These are phyloP conservation scores for Pichia eremophila DNA, from an alignment of 805 yeast genomes.

Conservation along the genomic window DNA sequence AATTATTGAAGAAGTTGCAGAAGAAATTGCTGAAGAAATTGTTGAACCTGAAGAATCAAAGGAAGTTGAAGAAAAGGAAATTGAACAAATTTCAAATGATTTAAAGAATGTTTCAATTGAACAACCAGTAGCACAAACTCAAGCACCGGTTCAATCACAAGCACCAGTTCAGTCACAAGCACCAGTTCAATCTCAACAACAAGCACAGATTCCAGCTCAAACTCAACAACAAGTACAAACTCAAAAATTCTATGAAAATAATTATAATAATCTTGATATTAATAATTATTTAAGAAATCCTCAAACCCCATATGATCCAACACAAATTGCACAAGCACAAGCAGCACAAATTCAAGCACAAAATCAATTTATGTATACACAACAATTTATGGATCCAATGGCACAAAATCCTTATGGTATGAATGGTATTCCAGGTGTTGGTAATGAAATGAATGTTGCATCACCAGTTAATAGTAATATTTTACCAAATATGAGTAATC, in stretches of 20 bases:
- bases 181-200: constrained; percentile 1
- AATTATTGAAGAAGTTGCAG: constrained; percentile 2
- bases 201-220: neutral
- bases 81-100: neutral
- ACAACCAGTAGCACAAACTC: constrained; percentile 7
- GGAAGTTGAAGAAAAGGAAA: constrained; percentile 6
- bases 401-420: constrained; percentile 10
- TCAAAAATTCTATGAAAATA: constrained; percentile 11
- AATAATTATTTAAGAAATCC: constrained; percentile 20
- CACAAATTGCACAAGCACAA: constrained; percentile 12
- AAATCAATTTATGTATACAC: constrained; percentile 10
- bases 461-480: constrained; percentile 13
- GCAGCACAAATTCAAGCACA: constrained; percentile 17
- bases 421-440: neutral
- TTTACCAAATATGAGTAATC: constrained; percentile 14
- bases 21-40: constrained; percentile 16
- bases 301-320: constrained; percentile 18
- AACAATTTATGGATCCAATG: constrained; percentile 17
- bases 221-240: neutral
- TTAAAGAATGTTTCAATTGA: neutral
- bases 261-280: constrained; percentile 14
- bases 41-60: constrained; percentile 11
- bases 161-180: too few relatives aligned
- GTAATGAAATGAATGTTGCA: constrained; percentile 1
- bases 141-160: constrained; percentile 8